Evolutionary conservation across 345 rosid species (phyloP).

Genomic region (Boechera stricta): DNA sequence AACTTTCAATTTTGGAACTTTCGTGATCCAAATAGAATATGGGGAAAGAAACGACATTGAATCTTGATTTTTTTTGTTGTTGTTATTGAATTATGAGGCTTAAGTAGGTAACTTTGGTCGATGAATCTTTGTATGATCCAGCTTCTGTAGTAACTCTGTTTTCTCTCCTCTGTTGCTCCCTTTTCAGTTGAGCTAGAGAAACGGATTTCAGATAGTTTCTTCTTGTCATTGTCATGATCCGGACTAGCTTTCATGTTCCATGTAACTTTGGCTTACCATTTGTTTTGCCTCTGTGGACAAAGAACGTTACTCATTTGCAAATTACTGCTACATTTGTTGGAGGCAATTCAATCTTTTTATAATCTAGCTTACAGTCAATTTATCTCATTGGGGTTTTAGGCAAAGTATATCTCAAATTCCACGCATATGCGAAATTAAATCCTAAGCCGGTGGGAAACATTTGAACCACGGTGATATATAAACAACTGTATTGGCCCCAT

Average conservation of each 20-base stretch:
- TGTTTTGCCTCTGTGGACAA: background rate
- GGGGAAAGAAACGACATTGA: background rate
- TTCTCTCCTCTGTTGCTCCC: background rate
- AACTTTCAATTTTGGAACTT: background rate
- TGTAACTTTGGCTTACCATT: conserved; percentile 6
- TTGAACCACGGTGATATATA: background rate
- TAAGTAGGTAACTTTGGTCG: background rate
- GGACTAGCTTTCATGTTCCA: conserved; percentile 5
- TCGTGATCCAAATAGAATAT: background rate
- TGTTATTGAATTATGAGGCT: background rate
- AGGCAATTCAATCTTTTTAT: background rate
- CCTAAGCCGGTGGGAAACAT: background rate
- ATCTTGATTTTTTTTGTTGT: background rate
- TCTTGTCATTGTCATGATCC: background rate
- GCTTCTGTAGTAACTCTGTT: background rate
- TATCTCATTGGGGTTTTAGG: background rate
- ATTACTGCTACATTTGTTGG: background rate
- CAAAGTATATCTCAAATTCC: background rate
- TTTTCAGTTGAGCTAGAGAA: background rate
- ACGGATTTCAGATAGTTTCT: background rate
- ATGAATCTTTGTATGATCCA: background rate
- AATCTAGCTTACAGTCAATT: background rate
- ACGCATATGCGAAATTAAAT: background rate
- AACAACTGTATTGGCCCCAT: background rate
- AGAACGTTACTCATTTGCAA: background rate